These are phyloP conservation scores for Drechslerella coelobrocha DNA, from an alignment of 2,329 filamentous ascomycete genomes.

Conservation along the genomic window DNA sequence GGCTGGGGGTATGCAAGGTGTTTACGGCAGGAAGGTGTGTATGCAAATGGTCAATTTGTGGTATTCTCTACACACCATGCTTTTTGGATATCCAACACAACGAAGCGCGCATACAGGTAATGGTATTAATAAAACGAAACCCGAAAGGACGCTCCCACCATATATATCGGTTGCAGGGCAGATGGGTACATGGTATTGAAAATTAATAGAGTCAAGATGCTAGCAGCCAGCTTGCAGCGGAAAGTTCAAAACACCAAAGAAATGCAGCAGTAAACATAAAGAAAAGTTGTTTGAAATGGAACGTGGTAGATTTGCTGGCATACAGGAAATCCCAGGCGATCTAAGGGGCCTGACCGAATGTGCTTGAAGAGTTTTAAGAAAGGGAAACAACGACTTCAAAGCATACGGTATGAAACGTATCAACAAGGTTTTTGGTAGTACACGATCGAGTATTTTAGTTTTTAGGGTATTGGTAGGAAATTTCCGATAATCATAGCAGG, in stretches of 20 bases:
- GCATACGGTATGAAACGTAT: slow-evolving; percentile 1
- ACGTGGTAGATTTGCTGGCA: neutral
- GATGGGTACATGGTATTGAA: too few relatives aligned
- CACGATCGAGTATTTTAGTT: slow-evolving; percentile 54
- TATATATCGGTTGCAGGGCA: too few relatives aligned
- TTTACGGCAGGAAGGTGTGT: too few relatives aligned
- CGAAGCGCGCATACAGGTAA: neutral
- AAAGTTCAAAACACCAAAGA: neutral
- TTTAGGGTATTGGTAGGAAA: slow-evolving; percentile 78
- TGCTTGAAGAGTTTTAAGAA: neutral
- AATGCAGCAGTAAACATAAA: neutral
- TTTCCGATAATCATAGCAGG: slow-evolving; percentile 96
- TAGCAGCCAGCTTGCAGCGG: neutral
- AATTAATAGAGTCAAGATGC: neutral
- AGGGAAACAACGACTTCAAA: neutral
- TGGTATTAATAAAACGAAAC: neutral
- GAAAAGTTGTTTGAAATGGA: neutral
- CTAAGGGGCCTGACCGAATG: neutral
- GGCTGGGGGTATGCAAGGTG: too few relatives aligned
- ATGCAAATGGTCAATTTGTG: neutral
- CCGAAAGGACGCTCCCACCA: too few relatives aligned
- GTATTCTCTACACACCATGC: neutral
- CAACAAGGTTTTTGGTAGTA: neutral
- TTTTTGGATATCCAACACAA: neutral
- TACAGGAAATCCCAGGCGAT: neutral